These are phyloP conservation scores for Flaveria floridana DNA, from an alignment of 140 eudicot species.

Conservation along the genomic window DNA sequence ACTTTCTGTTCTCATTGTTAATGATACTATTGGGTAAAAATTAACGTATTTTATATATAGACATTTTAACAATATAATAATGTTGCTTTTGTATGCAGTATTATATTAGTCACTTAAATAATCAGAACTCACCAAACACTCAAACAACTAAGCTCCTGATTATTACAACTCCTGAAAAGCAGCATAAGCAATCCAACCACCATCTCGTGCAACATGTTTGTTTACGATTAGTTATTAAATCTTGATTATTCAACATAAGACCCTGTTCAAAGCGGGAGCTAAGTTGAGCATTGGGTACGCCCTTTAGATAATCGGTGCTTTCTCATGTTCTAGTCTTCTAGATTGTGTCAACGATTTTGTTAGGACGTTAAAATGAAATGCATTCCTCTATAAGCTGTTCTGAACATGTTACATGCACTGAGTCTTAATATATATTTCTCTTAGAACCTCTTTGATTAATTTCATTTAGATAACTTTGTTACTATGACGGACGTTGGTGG, in stretches of 20 bases:
- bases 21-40: not conserved
- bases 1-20: not conserved
- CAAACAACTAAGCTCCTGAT: not conserved
- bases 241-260: not conserved
- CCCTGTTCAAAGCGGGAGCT: too few species aligned
- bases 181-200: not conserved
- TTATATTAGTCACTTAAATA: not conserved
- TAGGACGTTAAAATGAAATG: slow-evolving; percentile 3
- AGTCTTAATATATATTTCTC: not conserved
- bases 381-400: not conserved
- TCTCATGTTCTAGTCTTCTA: not conserved
- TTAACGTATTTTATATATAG: not conserved
- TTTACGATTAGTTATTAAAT: not conserved
- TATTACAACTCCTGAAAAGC: not conserved
- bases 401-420: not conserved
- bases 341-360: slow-evolving; percentile 6
- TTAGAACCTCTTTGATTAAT: not conserved
- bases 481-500: not conserved
- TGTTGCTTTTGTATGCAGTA: not conserved
- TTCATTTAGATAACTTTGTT: not conserved
- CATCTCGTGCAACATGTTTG: not conserved
- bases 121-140: not conserved
- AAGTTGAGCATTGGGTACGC: too few species aligned
- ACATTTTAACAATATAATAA: not conserved
- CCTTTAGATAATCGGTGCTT: slow-evolving; percentile 4